These are phyloP conservation scores for Dendrobium catenatum DNA, from an alignment of 106 monocot genomes.

Conservation along the genomic window DNA sequence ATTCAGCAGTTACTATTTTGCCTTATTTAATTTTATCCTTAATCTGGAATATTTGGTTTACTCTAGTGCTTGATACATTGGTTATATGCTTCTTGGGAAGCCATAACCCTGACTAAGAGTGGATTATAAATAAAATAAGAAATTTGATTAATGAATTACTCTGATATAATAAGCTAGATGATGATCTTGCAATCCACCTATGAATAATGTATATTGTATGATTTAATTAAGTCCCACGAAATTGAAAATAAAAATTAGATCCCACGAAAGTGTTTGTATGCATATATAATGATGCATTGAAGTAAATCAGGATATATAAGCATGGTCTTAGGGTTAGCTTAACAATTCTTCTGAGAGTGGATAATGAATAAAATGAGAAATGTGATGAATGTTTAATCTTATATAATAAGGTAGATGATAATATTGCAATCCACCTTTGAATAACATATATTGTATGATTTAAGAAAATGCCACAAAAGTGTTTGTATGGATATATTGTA, in stretches of 20 bases:
- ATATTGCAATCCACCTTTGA: not conserved
- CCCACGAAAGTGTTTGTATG: too few species aligned
- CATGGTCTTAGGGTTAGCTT: too few species aligned
- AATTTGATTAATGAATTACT: not conserved
- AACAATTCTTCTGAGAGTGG: not conserved
- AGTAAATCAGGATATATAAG: too few species aligned
- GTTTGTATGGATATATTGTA: too few species aligned
- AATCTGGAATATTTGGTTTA: not conserved
- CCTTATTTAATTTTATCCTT: not conserved
- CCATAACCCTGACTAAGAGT: not conserved
- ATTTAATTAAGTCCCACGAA: not conserved
- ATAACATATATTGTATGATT: not conserved
- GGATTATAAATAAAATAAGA: too few species aligned
- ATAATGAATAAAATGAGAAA: too few species aligned
- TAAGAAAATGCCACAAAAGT: not conserved
- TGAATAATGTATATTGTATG: not conserved
- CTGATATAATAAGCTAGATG: not conserved
- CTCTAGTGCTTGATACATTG: too few species aligned
- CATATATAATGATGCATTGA: not conserved
- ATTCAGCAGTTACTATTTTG: not conserved
- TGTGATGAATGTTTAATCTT: not conserved
- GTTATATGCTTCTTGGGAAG: not conserved
- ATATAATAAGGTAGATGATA: not conserved
- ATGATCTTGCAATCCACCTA: not conserved
- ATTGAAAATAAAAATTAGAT: not conserved